Base-by-base conservation (phyloP, 805 yeast species). In the Pichia occidentalis region DNA sequence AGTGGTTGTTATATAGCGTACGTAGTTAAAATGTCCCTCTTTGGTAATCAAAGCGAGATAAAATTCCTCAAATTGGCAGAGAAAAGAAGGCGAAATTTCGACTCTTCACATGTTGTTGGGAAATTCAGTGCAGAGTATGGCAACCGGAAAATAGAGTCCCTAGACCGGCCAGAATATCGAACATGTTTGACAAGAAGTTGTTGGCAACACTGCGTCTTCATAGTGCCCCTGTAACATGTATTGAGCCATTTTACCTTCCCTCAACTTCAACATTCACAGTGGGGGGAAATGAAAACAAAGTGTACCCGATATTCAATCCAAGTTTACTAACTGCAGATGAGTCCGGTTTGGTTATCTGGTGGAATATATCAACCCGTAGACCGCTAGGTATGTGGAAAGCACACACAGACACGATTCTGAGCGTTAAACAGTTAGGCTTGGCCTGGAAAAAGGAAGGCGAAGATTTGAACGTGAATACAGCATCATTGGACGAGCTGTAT, bases 311-410 rank as follows among this genome's bases (percentile, higher is more conserved):
- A 1, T 45, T 58, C 29, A 57, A 59, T 6, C 65, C 67, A 5
- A 53, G 67, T 2, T 44, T 80, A 4, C 50, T 72, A 1, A 66
- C 83, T 1, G 73, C 73, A 5, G 92, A 83, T 52, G 77, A 75
- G 20, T 53, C 61, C 0, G 95, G 95, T 0, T 65, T 72, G 65
- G 48, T 75, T 3, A 64, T 75, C 1, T 64, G 79, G 67, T 84
- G 95, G 95, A 71, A 76, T 39, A 44, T 84, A 7, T 50, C 57
- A 1, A 65, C 73, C 0, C 60, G 77, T 27, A 56, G 92, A 32
- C 82, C 86, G 0, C 32, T 68, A 2, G 68, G 67, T 0, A 59
- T 68, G 1, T 80, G 85, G 78, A 59, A 65, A 43, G 83, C 77
- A 1, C 95, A 85, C 52, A 59, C 55, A 9, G 55, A 47, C 1